phyloP scores from a whole-genome alignment of 805 yeast species.

The Starmera pachycereana region DNA sequence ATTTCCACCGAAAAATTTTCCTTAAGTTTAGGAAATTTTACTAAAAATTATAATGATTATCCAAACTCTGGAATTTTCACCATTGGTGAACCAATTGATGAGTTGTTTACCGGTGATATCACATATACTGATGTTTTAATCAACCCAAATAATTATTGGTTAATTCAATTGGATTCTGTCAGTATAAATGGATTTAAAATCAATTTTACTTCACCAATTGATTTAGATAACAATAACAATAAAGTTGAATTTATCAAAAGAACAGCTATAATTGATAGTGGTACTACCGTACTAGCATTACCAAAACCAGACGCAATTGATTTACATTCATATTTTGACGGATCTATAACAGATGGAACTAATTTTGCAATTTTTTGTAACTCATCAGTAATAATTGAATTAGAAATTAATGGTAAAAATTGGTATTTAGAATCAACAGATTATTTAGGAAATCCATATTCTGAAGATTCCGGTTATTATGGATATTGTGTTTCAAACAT shows the following conservation, averaged over 20 bases:
- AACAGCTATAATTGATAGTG: constrained; percentile 49
- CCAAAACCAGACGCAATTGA: constrained; percentile 43
- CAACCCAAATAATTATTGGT: constrained; percentile 38
- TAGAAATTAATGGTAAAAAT: constrained; percentile 33
- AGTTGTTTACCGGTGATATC: constrained; percentile 30
- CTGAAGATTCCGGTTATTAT: constrained; percentile 21
- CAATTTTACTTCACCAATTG: constrained; percentile 20
- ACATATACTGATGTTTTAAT: constrained; percentile 27
- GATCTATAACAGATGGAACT: constrained; percentile 46
- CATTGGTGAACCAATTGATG: constrained; percentile 29
- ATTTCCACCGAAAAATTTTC: constrained; percentile 32
- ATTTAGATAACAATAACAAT: constrained; percentile 3
- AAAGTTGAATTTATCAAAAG: constrained; percentile 16
- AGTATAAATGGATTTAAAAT: constrained; percentile 24
- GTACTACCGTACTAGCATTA: constrained; percentile 52
- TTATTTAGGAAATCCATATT: constrained; percentile 40
- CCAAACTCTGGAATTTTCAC: constrained; percentile 32
- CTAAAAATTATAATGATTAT: constrained; percentile 12
- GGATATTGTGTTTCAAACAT: constrained; percentile 57
- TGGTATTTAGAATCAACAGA: constrained; percentile 34
- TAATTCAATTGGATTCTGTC: constrained; percentile 30
- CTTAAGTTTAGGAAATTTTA: constrained; percentile 29
- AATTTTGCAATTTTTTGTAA: constrained; percentile 54
- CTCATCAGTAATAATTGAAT: constrained; percentile 27
- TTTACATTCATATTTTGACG: constrained; percentile 41